Evolutionary conservation across 768 basidiomycete genomes (phyloP).

Genomic region (Mycena amicta): DNA sequence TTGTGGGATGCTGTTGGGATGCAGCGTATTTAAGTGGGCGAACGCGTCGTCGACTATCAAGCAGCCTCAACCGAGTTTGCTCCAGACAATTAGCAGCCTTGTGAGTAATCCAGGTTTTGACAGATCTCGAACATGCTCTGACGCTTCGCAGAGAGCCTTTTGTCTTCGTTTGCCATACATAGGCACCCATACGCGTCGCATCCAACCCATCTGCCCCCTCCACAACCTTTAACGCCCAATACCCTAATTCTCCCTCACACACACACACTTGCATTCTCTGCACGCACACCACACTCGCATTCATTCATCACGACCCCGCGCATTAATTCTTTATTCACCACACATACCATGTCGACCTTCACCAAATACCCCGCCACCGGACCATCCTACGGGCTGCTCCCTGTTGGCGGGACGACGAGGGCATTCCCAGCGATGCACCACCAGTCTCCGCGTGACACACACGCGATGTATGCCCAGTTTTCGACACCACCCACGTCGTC

Average conservation of each 20-base stretch:
- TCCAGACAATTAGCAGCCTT: not conserved
- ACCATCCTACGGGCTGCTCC: not conserved
- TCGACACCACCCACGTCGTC: not conserved
- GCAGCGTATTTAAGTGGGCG: too few relatives aligned
- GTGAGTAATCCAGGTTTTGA: not conserved
- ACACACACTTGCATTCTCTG: not conserved
- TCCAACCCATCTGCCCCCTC: not conserved
- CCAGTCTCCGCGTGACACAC: not conserved
- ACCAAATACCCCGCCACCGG: conserved; percentile 1
- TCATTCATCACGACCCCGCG: too few relatives aligned
- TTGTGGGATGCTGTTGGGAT: too few relatives aligned
- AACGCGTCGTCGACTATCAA: not conserved
- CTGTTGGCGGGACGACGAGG: not conserved
- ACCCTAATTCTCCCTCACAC: not conserved
- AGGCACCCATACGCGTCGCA: not conserved
- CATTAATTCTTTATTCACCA: not conserved
- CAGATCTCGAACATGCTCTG: not conserved
- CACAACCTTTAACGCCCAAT: not conserved
- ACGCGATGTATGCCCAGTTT: not conserved
- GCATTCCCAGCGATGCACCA: not conserved
- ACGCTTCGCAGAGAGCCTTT: not conserved
- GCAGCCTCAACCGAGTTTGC: not conserved
- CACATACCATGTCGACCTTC: conserved; percentile 3
- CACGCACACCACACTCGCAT: not conserved
- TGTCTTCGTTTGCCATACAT: not conserved